A percentile compares a stretch with the other conserved stretches of the same genome.
phyloP scores from a whole-genome alignment of 2,329 filamentous ascomycete genomes.

The Ophiostoma piceae region DNA sequence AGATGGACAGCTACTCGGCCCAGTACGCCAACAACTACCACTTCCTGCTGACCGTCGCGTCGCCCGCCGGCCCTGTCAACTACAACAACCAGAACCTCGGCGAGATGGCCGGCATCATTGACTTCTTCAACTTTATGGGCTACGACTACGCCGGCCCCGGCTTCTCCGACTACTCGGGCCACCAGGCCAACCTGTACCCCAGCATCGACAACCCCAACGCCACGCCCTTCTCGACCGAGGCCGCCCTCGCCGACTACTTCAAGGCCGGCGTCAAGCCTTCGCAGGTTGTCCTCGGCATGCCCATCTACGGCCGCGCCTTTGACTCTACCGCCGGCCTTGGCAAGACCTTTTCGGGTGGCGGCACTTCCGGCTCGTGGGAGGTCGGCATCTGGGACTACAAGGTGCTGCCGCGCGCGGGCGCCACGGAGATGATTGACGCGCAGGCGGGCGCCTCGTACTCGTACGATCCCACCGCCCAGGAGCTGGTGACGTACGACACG shows the following conservation, averaged over 20 bases:
- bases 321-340: slow-evolving; percentile 60
- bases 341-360: slow-evolving; percentile 57
- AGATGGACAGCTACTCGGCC: slow-evolving; percentile 46
- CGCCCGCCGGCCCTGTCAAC: slow-evolving; percentile 45
- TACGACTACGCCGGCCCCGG: slow-evolving; percentile 70
- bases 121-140: slow-evolving; percentile 60
- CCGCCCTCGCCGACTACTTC: slow-evolving; percentile 61
- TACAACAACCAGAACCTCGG: slow-evolving; percentile 45
- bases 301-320: slow-evolving; percentile 72
- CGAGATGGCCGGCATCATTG: slow-evolving; percentile 45
- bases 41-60: slow-evolving; percentile 50
- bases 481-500: slow-evolving; percentile 69
- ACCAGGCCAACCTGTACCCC: slow-evolving; percentile 66
- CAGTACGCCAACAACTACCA: slow-evolving; percentile 43
- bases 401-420: slow-evolving; percentile 59
- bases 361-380: slow-evolving; percentile 62
- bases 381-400: slow-evolving; percentile 77
- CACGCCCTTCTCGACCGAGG: slow-evolving; percentile 65
- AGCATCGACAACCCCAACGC: slow-evolving; percentile 48
- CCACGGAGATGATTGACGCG: slow-evolving; percentile 53
- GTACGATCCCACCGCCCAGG: slow-evolving; percentile 55
- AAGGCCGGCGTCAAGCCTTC: slow-evolving; percentile 53
- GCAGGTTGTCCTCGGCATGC: slow-evolving; percentile 74
- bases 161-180: slow-evolving; percentile 52
- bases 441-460: slow-evolving; percentile 61